A percentile compares a stretch with the other conserved stretches of the same genome.
phyloP scores from a whole-genome alignment of 2,329 filamentous ascomycete genomes.

The Sporothrix humicola region DNA sequence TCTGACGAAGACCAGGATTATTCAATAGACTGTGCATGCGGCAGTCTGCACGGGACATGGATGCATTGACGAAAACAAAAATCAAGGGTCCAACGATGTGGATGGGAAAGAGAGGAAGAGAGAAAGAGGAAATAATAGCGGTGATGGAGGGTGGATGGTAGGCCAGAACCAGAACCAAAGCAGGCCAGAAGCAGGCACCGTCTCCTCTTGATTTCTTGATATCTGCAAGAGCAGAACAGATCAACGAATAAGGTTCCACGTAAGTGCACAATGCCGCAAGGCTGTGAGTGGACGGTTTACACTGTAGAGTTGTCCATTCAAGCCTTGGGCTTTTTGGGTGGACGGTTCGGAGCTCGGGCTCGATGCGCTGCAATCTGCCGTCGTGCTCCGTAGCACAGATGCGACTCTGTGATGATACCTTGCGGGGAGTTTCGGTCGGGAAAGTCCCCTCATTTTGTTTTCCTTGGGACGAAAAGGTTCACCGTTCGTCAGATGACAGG shows the following conservation, averaged over 20 bases:
- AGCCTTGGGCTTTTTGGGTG: neutral
- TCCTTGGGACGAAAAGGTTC: too few species aligned
- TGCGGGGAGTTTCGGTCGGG: neutral
- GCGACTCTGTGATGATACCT: constrained; percentile 10
- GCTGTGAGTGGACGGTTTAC: neutral
- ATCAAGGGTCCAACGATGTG: too few species aligned
- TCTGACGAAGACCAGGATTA: too few species aligned
- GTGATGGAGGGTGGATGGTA: neutral
- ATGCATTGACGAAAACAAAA: too few species aligned
- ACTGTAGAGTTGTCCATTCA: neutral
- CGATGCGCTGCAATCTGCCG: neutral
- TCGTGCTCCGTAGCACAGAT: neutral
- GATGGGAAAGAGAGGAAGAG: too few species aligned
- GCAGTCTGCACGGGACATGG: too few species aligned
- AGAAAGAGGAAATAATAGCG: too few species aligned
- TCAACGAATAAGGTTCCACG: neutral
- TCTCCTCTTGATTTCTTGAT: neutral
- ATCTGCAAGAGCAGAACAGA: neutral
- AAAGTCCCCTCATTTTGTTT: too few species aligned
- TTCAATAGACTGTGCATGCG: too few species aligned
- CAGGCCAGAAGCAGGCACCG: neutral
- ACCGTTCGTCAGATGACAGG: too few species aligned
- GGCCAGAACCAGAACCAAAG: neutral
- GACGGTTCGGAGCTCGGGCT: too few species aligned
- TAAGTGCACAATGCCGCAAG: neutral